Evolutionary conservation across 352 stramenopile species (phyloP), one percentile per base, ranked within the genome.

Genomic region (Globisporangium emineosum): DNA sequence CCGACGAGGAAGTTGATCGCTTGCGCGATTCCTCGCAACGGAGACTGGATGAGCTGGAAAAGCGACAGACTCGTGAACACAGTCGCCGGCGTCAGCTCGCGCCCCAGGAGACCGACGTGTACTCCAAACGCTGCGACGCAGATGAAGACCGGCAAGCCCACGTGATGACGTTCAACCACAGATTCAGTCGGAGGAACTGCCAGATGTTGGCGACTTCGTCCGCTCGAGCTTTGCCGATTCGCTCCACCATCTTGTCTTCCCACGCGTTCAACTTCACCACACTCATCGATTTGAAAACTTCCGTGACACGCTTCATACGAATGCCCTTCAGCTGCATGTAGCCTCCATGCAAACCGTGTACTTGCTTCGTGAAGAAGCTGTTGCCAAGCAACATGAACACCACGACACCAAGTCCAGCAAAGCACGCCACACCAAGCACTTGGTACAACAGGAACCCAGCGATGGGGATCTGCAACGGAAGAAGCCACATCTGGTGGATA

Each of bases 401-500:
- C 35, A 88, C 76, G 5, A 88, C 64, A 19, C 59, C 64, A 19
- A 85, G 64, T 1, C 76, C 76, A 19, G 78, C 76, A 37, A 83
- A 65, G 0, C 76, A 60, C 2, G 78, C 69, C 2, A 81, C 33
- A 2, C 64, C 70, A 25, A 88, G 42, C 37, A 88, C 60, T 9
- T 72, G 60, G n/a, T 79, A 80, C 10, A 88, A 30, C 69, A 88
- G 72, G 61, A 70, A 74, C 55, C 69, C 75, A 9, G 76, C 74
- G 56, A 74, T 78, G 13, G 33, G 62, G 50, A 88, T 72, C 50
- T 88, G 76, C 57, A 83, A 25, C 42, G 77, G 81, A 32, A 91
- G 75, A 17, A 89, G 66, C 82, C 82, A 91, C 35, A 78, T 6
- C 57, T 89, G 70, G 54, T 97, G 90, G 2, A 87, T 30, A 32